A percentile compares a stretch with the other conserved stretches of the same genome.
phyloP scores from a whole-genome alignment of 2,329 filamentous ascomycete species.

The Apiospora malaysiana region DNA sequence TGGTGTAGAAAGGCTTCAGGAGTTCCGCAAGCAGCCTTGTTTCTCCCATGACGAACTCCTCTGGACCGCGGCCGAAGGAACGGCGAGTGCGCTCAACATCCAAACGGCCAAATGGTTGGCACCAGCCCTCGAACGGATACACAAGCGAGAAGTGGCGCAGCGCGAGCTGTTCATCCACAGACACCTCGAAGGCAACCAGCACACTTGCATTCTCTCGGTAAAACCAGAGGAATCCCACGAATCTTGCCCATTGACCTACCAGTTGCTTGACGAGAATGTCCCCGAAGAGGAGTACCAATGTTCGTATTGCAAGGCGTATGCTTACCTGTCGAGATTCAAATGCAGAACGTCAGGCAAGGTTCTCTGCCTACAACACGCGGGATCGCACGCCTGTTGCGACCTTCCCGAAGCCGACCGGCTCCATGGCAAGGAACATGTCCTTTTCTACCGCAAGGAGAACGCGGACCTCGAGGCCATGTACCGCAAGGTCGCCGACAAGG shows the following conservation, averaged over 20 bases:
- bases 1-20: conserved; percentile 84
- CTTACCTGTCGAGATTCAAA: conserved; percentile 88
- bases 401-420: conserved; percentile 70
- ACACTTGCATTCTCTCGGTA: conserved; percentile 57
- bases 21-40: conserved; percentile 89
- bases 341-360: conserved; percentile 83
- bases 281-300: conserved; percentile 94
- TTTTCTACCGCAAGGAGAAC: conserved; percentile 79
- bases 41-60: conserved; percentile 97
- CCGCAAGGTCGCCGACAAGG: conserved; percentile 84
- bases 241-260: conserved; percentile 65
- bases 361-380: conserved; percentile 83
- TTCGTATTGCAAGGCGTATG: conserved; percentile 88
- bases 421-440: conserved; percentile 70
- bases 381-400: conserved; percentile 80
- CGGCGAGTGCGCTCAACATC: conserved; percentile 72
- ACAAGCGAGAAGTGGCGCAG: conserved; percentile 72
- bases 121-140: conserved; percentile 81
- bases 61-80: conserved; percentile 84
- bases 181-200: conserved; percentile 61
- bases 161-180: conserved; percentile 72
- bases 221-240: conserved; percentile 48
- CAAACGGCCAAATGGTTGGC: conserved; percentile 95
- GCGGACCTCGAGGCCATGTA: conserved; percentile 70
- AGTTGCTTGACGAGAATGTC: conserved; percentile 74